Conservation (phyloP, 2,329 filamentous ascomycete species). For the Bipolaris oryzae region DNA sequence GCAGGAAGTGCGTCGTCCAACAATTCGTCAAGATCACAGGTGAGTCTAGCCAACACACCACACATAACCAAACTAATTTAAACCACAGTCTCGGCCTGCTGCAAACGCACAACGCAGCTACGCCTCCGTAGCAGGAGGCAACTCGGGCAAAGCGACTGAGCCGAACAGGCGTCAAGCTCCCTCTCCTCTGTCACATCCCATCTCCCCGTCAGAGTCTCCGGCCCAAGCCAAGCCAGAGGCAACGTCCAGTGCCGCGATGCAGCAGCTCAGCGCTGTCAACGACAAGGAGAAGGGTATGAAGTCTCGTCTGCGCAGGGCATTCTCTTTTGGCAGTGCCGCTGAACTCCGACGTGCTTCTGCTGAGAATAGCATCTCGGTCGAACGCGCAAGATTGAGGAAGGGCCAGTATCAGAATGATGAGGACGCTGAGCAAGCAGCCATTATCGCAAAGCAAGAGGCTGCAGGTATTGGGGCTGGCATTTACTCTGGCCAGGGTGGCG, state of each 20-base stretch:
- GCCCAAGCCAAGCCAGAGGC: constrained; percentile 23
- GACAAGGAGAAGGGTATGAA: constrained; percentile 87
- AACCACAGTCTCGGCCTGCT: constrained; percentile 33
- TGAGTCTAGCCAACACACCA: constrained; percentile 24
- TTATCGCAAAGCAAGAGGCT: constrained; percentile 90
- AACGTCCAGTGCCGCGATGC: constrained; percentile 71
- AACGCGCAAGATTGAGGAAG: constrained; percentile 62
- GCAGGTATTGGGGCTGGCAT: constrained; percentile 91
- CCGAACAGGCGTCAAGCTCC: constrained; percentile 52
- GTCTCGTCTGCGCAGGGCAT: constrained; percentile 83
- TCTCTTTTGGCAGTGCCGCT: constrained; percentile 94
- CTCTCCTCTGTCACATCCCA: constrained; percentile 55
- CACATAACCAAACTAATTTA: not conserved
- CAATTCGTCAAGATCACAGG: constrained; percentile 42
- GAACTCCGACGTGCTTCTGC: constrained; percentile 80
- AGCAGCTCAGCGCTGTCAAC: constrained; percentile 85
- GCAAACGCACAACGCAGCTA: constrained; percentile 24
- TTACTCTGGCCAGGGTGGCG: constrained; percentile 84
- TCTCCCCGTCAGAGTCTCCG: constrained; percentile 45
- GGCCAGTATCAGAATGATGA: constrained; percentile 63
- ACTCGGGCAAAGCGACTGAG: constrained; percentile 44
- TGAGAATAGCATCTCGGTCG: constrained; percentile 61
- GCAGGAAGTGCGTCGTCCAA: constrained; percentile 46
- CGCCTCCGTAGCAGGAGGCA: constrained; percentile 24
- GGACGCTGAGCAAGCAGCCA: constrained; percentile 88